Evolutionary conservation across 2,329 filamentous ascomycete genomes (phyloP), one percentile per base, ranked within the genome.

Genomic region (Ceratocystis colombiana): DNA sequence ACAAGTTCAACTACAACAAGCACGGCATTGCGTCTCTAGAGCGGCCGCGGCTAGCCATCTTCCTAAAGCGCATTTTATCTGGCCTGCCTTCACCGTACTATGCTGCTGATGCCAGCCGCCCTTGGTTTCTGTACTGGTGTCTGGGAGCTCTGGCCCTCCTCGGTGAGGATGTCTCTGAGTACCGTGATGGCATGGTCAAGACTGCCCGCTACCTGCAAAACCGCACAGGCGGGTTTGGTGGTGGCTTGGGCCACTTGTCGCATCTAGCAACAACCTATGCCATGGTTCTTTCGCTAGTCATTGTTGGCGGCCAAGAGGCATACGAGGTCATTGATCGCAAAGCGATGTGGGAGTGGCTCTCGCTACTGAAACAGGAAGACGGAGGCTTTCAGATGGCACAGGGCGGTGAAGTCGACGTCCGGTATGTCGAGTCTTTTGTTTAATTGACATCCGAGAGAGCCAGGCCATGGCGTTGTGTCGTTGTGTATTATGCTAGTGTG

Each of bases 61-160:
- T 90, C 73, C 76, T 92, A 62, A 79, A 81, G 70, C 80, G 79
- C 70, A 79, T 78, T 70, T 76, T 88, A 41, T 78, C 78, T 28
- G 79, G 78, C 62, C 84, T 95, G 68, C 90, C 93, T 0, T 77
- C 82, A 6, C 79, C 78, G 2, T 96, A 88, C 75, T 85, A 87
- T 64, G 81, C 81, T 62, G 84, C 91, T 70, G 94, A 99, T 78
- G 88, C 94, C 41, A 92, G 89, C 73, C 81, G 93, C 66, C 92
- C 94, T 8, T 99, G 94, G 94, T 83, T 96, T 72, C 81, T 96
- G 70, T 97, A 96, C 77, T 99, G 94, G 94, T 88, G 84, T 64
- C 79, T 97, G 65, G 84, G 87, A 44, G 90, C 84, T 1, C 79
- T 99, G 70, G 79, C 82, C 30, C 79, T 92, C 44, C 78, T 99